A percentile compares a stretch with the other conserved stretches of the same genome.
phyloP scores from a whole-genome alignment of 805 yeast genomes.

The Cyberlindnera euphorbiiphila region DNA sequence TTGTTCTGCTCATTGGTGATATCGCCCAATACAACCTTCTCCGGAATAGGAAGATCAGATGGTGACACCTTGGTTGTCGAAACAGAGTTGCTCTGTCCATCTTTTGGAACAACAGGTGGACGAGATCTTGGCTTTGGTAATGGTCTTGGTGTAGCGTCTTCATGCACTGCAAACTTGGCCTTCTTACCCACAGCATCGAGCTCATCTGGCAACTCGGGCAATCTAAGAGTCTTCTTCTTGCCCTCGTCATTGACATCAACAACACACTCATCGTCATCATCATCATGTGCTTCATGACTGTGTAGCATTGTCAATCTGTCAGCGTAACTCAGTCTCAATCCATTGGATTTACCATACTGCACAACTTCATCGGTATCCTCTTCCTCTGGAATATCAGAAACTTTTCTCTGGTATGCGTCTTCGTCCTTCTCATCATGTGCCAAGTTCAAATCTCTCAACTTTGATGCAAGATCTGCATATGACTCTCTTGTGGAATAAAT shows the following conservation, averaged over 20 bases:
- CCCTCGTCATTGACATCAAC: slow-evolving; percentile 5
- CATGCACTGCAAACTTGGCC: slow-evolving; percentile 10
- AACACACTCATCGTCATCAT: slow-evolving; percentile 10
- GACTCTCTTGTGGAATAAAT: slow-evolving; percentile 67
- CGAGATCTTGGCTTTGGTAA: slow-evolving; percentile 17
- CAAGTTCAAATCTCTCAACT: slow-evolving; percentile 29
- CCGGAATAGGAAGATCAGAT: slow-evolving; percentile 1
- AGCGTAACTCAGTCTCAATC: slow-evolving; percentile 36
- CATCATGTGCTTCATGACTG: neutral
- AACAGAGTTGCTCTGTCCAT: slow-evolving; percentile 8
- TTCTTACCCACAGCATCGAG: slow-evolving; percentile 12
- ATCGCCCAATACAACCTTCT: slow-evolving; percentile 18
- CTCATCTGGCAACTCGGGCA: slow-evolving; percentile 26
- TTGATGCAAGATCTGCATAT: slow-evolving; percentile 51
- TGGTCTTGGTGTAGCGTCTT: slow-evolving; percentile 6
- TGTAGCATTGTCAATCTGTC: slow-evolving; percentile 33
- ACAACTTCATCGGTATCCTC: no score
- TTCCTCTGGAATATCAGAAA: slow-evolving; percentile 11
- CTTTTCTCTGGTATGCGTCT: slow-evolving; percentile 2
- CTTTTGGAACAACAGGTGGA: neutral
- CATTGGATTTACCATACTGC: slow-evolving; percentile 14
- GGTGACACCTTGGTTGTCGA: slow-evolving; percentile 14
- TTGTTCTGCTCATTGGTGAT: slow-evolving; percentile 24
- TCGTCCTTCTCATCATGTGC: slow-evolving; percentile 4
- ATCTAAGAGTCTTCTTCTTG: slow-evolving; percentile 12